Evolutionary conservation across 192 early-diverging fungal species (phyloP).

Genomic region (Podila clonocystis): DNA sequence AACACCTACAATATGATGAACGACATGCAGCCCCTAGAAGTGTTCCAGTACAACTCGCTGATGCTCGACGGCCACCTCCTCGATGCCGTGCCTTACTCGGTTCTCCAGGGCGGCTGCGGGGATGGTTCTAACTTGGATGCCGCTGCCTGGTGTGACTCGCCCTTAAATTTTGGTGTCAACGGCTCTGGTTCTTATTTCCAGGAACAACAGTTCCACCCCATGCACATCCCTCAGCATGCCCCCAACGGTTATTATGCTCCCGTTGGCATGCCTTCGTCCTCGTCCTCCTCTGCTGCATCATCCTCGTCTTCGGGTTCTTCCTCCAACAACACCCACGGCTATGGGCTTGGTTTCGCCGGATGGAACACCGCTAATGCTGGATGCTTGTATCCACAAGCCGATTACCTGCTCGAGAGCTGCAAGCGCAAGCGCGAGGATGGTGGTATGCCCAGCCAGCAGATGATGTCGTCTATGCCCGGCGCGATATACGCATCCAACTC

Average conservation of each 20-base stretch:
- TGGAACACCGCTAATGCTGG: constrained; percentile 16
- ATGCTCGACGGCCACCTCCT: constrained; percentile 27
- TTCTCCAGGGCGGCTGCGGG: constrained; percentile 26
- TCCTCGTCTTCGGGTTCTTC: constrained; percentile 9
- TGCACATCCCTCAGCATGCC: constrained; percentile 20
- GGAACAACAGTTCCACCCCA: constrained; percentile 20
- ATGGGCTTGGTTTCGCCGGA: constrained; percentile 9
- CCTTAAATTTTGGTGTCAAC: constrained; percentile 13
- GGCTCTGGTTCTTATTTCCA: constrained; percentile 11
- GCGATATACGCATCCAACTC: constrained; percentile 7
- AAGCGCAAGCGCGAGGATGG: constrained; percentile 34
- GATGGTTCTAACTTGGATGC: constrained; percentile 23
- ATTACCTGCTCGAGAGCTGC: constrained; percentile 28
- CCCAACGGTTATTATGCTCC: constrained; percentile 16
- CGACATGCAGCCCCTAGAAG: constrained; percentile 32
- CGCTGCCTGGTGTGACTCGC: constrained; percentile 24
- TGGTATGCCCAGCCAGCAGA: constrained; percentile 14
- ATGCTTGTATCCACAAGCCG: constrained; percentile 18
- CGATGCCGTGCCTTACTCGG: constrained; percentile 24
- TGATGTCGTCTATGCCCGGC: constrained; percentile 6
- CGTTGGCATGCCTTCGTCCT: constrained; percentile 8
- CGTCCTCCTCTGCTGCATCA: constrained; percentile 18
- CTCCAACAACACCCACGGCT: not conserved
- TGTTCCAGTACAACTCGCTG: constrained; percentile 49
- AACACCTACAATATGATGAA: constrained; percentile 24